Base-by-base conservation (phyloP, 2,329 filamentous ascomycete genomes). In the Thyridium curvatum region DNA sequence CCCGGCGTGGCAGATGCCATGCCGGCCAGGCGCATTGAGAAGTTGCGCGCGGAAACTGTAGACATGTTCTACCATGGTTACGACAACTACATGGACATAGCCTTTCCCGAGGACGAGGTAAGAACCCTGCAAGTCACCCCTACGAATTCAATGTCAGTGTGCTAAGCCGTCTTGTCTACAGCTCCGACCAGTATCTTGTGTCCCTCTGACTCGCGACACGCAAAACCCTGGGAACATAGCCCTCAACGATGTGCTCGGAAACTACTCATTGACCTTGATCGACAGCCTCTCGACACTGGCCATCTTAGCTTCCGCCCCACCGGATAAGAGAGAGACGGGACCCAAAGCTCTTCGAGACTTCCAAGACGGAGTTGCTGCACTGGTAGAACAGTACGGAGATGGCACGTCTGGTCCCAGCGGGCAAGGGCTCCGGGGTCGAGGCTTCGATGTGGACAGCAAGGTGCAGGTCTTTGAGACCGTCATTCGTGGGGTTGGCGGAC, bases 381-480 rank as follows among this genome's bases (percentile, higher is more conserved):
- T 97, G 50, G 84, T 96, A 3, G 69, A 79, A 47, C 71, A 93
- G 50, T 97, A 96, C 59, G 91, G 91, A 4, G 90, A 96, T 61
- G 91, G 90, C 2, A 80, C 79, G 21, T 63, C 70, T 8, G 83
- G 85, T 3, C 69, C 76, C 12, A 71, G 72, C 5, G 87, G 86
- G 7, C 72, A 77, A 53, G 91, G 91, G 4, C 69, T 74, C 41
- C 73, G 88, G 46, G 81, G 82, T 4, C 76, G 80, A 39, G 93
- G 89, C 0, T 98, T 98, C 53, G 88, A 98, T 60, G 69, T 95
- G 31, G 91, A 98, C 62, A 95, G 90, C 66, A 98, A 97, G 63
- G 93, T 98, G 2, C 91, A 98, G 64, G 88, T 98, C 30, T 98
- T 98, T 55, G 93, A 98, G 67, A 97, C 91, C 1, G 91, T 95